Evolutionary conservation across 805 yeast species (phyloP), one percentile per base, ranked within the genome.

Genomic region (Lipomyces anomalus): DNA sequence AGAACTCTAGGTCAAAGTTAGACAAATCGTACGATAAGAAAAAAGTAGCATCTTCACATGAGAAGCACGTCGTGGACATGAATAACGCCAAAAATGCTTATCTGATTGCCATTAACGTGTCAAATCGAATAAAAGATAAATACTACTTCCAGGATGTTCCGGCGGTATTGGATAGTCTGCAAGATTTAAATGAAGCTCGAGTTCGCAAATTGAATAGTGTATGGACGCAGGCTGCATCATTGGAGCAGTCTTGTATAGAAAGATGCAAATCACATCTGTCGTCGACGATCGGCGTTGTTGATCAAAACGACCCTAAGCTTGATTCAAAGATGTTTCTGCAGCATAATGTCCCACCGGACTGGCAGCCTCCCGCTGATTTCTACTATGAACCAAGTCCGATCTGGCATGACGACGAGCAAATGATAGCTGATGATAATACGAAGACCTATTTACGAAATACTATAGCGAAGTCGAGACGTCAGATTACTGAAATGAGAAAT

Each of bases 341-440:
- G 60, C 99, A 92, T 66, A 92, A 92, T 62, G 51, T 74, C 22
- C 65, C 67, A 17, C 56, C 60, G 28, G 70, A 69, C 13, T 92
- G 96, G 97, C 72, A 71, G 37, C 97, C 88, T 57, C 97, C 97
- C 1, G 70, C 69, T 4, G 97, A 90, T 66, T 86, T 84, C 60
- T 73, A 78, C 54, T 92, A 84, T 59, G 75, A 84, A 52, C 96
- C 97, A 1, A 81, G 95, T 22, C 80, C 88, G 24, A 82, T 92
- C 35, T 92, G 98, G 98, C 97, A 90, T 65, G 98, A 92, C 60
- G 97, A 92, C 64, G 95, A 87, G 53, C 68, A 75, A 29, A 72
- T 82, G 52, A 73, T 79, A 1, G 69, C 74, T 4, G 73, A 75
- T 36, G 79, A 75, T 35, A 50, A 56, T 18, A 62, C 66, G 4